These are phyloP conservation scores for Rhizophora mangle DNA, from an alignment of 345 rosid species.

Conservation along the genomic window DNA sequence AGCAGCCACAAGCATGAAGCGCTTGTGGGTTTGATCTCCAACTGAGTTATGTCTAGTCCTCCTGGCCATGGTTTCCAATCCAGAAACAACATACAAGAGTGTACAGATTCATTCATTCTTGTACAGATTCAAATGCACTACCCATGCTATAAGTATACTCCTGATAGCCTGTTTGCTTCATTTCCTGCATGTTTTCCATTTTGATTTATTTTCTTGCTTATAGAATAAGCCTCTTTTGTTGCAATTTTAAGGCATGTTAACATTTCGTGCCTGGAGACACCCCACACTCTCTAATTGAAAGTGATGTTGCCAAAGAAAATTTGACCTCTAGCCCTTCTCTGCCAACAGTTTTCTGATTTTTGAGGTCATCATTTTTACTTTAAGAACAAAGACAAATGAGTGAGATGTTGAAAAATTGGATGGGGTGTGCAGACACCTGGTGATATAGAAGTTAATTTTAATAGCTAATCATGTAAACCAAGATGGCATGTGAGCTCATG, in stretches of 20 bases:
- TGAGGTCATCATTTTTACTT: constrained; percentile 29
- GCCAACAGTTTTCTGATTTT: not conserved
- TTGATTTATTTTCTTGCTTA: not conserved
- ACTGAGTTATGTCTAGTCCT: constrained; percentile 18
- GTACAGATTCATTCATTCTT: constrained; percentile 50
- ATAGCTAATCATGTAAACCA: constrained; percentile 23
- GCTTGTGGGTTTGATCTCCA: constrained; percentile 43
- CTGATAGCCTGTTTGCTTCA: constrained; percentile 6
- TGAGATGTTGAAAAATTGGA: constrained; percentile 35
- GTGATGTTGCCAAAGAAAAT: constrained; percentile 1
- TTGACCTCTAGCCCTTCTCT: constrained; percentile 13
- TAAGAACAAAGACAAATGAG: constrained; percentile 43
- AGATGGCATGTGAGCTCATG: constrained; percentile 51
- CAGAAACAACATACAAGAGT: constrained; percentile 14
- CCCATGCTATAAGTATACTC: not conserved
- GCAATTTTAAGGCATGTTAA: constrained; percentile 12
- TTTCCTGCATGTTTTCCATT: not conserved
- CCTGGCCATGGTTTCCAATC: constrained; percentile 6
- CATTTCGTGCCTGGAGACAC: not conserved
- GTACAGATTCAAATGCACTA: constrained; percentile 27
- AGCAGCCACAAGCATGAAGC: constrained; percentile 44
- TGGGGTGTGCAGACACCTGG: constrained; percentile 32
- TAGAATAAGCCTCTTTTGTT: not conserved
- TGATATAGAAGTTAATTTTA: constrained; percentile 21
- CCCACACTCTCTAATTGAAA: constrained; percentile 14